Conservation (phyloP, 768 basidiomycete genomes). For the Psilocybe cubensis region DNA sequence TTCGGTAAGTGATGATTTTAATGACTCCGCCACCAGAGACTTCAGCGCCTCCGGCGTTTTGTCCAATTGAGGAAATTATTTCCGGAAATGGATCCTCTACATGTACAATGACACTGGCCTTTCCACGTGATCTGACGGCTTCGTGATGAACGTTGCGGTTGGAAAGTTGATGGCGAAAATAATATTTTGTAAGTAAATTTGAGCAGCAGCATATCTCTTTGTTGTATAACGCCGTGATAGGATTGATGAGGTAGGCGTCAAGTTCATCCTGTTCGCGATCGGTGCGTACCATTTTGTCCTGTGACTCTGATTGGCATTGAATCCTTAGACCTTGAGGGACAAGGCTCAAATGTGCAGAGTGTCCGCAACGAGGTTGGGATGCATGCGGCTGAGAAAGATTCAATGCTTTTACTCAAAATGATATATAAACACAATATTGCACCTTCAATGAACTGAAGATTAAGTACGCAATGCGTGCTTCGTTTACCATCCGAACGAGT, state of each 20-base stretch:
- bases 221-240: too few species aligned
- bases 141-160: not conserved
- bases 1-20: slow-evolving; percentile 5
- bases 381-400: not conserved
- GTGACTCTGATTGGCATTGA: not conserved
- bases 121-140: not conserved
- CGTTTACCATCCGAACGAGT: not conserved
- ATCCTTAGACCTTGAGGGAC: slow-evolving; percentile 11
- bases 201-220: not conserved
- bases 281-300: too few species aligned
- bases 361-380: not conserved
- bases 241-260: too few species aligned
- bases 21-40: slow-evolving; percentile 4
- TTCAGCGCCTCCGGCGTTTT: not conserved
- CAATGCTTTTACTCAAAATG: not conserved
- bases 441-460: slow-evolving; percentile 1
- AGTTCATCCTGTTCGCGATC: too few species aligned
- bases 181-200: slow-evolving; percentile 1
- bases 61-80: not conserved
- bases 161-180: too few species aligned
- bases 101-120: slow-evolving; percentile 2
- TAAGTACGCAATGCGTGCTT: slow-evolving; percentile 3
- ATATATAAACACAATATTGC: too few species aligned
- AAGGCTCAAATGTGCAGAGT: not conserved
- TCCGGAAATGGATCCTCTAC: slow-evolving; percentile 9